Conservation (phyloP, 2,329 filamentous ascomycete species). For the Sporothrix protearum region DNA sequence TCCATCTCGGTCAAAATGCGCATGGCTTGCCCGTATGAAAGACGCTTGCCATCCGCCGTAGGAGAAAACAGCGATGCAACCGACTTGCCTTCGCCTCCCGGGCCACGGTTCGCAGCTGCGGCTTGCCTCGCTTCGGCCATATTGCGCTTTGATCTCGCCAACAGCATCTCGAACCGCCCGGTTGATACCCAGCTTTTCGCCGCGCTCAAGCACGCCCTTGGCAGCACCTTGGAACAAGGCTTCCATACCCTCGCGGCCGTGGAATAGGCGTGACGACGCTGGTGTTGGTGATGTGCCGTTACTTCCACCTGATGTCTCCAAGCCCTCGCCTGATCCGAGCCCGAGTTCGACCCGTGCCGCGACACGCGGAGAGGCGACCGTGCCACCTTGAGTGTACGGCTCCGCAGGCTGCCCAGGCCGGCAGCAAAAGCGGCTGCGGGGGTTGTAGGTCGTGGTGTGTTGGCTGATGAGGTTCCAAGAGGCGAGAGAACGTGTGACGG, state of each 20-base stretch:
- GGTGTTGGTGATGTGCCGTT: constrained; percentile 34
- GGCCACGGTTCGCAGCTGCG: constrained; percentile 30
- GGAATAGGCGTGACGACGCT: constrained; percentile 49
- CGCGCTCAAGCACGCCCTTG: constrained; percentile 66
- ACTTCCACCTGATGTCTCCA: not conserved
- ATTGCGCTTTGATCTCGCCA: constrained; percentile 73
- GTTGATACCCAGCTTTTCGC: constrained; percentile 75
- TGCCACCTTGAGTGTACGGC: constrained; percentile 39
- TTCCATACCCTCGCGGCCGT: constrained; percentile 60
- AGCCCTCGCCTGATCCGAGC: not conserved
- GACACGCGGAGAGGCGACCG: constrained; percentile 42
- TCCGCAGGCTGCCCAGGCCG: constrained; percentile 39
- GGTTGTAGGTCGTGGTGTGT: constrained; percentile 30
- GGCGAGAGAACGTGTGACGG: constrained; percentile 20
- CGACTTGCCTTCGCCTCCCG: not conserved
- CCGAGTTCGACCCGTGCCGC: not conserved
- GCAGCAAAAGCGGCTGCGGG: constrained; percentile 22
- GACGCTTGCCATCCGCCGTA: not conserved
- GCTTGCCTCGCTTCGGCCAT: constrained; percentile 56
- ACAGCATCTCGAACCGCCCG: constrained; percentile 77
- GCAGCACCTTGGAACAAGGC: constrained; percentile 72
- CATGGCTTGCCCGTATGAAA: constrained; percentile 16
- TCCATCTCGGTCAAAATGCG: constrained; percentile 38
- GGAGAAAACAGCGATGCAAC: not conserved
- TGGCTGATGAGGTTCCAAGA: constrained; percentile 2